Base-by-base conservation (phyloP, 345 rosid species). In the Rhizophora mangle region DNA sequence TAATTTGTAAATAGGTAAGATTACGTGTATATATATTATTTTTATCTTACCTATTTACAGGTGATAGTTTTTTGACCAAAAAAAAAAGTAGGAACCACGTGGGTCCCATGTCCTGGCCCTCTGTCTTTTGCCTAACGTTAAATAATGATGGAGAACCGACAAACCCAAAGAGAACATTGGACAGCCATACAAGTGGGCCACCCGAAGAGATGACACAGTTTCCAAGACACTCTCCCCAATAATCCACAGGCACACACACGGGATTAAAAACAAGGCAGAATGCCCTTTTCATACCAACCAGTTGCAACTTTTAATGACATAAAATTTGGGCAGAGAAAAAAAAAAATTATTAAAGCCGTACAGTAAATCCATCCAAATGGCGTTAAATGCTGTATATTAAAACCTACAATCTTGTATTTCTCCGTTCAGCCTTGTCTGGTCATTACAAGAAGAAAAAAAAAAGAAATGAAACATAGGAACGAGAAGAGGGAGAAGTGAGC, bases 171-270 rank as follows among this genome's bases (percentile, higher is more conserved):
- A 69, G 29, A 60, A 52, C 8, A 46, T 43, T 68, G 59, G 76
- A 62, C 30, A 58, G 60, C 73, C 65, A 29, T 30, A 69, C 75
- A 72, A 15, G 65, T 72, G 88, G 80, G 74, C 68, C 75, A 59
- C 60, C 58, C 65, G 53, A n/a, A 37, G 39, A 27, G 11, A 29
- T 30, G 22, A 1, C 8, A 21, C 20, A 31, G 68, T 36, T 27
- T 20, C n/a, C 5, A 22, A 63, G 36, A 36, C 60, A 36, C 60
- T 36, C 64, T 2, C 64, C 31, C 74, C 82, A 77, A 74, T 72
- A 68, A 80, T 74, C 68, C 82, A 60, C 62, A 20, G 20, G 10
- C 73, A 54, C 51, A 53, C 67, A 68, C 71, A 43, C 68, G 21
- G 16, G 26, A 61, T 18, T 0, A 15, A 61, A 66, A 37, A 67